These are phyloP conservation scores for Tardiomyces depauwii DNA, from an alignment of 1,139 yeast species.

Conservation along the genomic window DNA sequence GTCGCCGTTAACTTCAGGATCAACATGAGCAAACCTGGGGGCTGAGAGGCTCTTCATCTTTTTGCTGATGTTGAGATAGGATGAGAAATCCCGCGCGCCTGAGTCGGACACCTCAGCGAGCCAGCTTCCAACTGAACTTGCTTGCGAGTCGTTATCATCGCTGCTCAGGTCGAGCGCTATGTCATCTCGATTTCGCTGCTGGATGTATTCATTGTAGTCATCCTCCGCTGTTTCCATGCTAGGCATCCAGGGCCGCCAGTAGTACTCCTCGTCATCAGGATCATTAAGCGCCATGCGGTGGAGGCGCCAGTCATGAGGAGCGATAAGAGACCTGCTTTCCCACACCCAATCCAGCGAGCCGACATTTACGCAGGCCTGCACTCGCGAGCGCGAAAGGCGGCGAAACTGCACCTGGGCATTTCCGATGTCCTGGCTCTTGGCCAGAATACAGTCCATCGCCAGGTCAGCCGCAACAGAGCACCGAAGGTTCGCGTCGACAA, in stretches of 20 bases:
- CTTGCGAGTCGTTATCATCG: not conserved
- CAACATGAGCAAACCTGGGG: not conserved
- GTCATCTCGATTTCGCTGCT: not conserved
- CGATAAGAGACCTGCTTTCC: constrained; percentile 16
- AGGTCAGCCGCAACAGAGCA: not conserved
- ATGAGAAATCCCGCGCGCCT: not conserved
- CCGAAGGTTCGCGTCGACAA: not conserved
- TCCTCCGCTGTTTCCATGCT: constrained; percentile 13
- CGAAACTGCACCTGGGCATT: constrained; percentile 5
- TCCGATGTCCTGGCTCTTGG: not conserved
- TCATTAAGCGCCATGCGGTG: constrained; percentile 14
- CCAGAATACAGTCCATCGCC: not conserved
- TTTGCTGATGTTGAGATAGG: not conserved
- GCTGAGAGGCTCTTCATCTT: not conserved
- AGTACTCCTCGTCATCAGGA: constrained; percentile 18
- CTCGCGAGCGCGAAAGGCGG: constrained; percentile 11
- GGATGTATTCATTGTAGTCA: constrained; percentile 7
- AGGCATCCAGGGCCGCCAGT: constrained; percentile 18
- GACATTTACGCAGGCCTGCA: constrained; percentile 13
- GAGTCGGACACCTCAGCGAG: not conserved
- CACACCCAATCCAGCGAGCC: constrained; percentile 13
- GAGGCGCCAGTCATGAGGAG: constrained; percentile 13
- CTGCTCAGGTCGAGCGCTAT: not conserved
- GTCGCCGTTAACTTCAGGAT: not conserved
- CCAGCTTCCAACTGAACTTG: not conserved